Evolutionary conservation across 768 basidiomycete genomes (phyloP).

Genomic region (Suillus discolor): DNA sequence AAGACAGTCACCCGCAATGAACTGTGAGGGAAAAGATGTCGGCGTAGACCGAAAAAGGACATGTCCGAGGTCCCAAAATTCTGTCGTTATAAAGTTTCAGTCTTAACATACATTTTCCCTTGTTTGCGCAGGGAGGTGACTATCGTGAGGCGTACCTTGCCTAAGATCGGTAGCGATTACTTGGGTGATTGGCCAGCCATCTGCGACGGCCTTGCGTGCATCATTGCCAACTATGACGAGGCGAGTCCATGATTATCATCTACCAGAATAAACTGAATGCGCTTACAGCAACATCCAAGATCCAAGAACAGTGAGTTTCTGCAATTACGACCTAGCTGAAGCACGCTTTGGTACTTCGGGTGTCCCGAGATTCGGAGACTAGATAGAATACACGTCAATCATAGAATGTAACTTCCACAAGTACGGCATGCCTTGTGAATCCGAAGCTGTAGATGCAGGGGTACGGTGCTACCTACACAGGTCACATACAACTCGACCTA

Average conservation of each 20-base stretch:
- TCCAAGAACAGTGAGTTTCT: conserved; percentile 43
- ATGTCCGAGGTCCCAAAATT: conserved; percentile 65
- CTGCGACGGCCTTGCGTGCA: conserved; percentile 39
- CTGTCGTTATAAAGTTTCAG: conserved; percentile 31
- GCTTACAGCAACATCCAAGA: conserved; percentile 46
- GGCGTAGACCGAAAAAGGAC: conserved; percentile 57
- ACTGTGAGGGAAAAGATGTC: conserved; percentile 53
- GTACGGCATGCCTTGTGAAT: conserved; percentile 18
- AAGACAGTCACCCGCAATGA: conserved; percentile 58
- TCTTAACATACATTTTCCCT: too few relatives aligned
- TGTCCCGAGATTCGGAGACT: conserved; percentile 24
- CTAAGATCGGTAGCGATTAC: conserved; percentile 42
- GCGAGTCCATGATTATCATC: neutral
- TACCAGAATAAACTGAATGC: neutral
- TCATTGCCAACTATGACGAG: conserved; percentile 43
- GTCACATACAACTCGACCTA: neutral
- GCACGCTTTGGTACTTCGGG: conserved; percentile 27
- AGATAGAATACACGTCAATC: conserved; percentile 10
- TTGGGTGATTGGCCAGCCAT: conserved; percentile 42
- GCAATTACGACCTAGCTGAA: conserved; percentile 40
- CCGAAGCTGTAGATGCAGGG: conserved; percentile 24
- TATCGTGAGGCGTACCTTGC: conserved; percentile 28
- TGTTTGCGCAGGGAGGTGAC: too few relatives aligned
- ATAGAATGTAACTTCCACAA: neutral
- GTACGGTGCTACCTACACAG: conserved; percentile 23